phyloP scores from a whole-genome alignment of 441 rosid species.

The Manihot esculenta region DNA sequence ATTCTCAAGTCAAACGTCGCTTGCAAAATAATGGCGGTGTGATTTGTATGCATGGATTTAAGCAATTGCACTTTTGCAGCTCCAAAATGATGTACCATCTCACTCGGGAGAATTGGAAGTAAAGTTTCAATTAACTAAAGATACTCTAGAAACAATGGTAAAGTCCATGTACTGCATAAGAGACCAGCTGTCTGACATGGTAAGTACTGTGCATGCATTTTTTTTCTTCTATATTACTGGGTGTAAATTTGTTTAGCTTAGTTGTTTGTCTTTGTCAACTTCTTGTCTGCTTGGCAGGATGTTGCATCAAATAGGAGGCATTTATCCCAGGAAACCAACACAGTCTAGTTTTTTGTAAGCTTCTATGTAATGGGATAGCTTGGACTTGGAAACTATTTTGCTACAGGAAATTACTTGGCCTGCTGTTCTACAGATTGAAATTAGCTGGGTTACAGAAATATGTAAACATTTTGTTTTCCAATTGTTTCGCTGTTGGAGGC shows the following conservation, averaged over 20 bases:
- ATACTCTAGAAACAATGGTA: constrained; percentile 42
- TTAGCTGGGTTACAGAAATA: background rate
- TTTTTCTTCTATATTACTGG: background rate
- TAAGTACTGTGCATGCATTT: constrained; percentile 24
- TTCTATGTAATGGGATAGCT: background rate
- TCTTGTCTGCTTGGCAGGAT: constrained; percentile 30
- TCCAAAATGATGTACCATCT: constrained; percentile 44
- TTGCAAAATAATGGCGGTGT: background rate
- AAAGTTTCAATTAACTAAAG: constrained; percentile 47
- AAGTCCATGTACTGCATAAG: constrained; percentile 42
- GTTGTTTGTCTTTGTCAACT: constrained; percentile 4
- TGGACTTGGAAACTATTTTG: background rate
- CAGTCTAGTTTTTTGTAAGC: constrained; percentile 18
- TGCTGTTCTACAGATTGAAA: constrained; percentile 3
- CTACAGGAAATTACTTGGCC: background rate
- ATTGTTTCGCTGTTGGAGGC: background rate
- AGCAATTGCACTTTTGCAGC: constrained; percentile 27
- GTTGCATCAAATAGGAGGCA: constrained; percentile 28
- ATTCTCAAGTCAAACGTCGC: background rate
- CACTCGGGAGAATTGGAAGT: constrained; percentile 41
- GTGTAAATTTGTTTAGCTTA: constrained; percentile 8
- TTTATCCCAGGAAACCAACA: constrained; percentile 25
- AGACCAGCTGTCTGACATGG: constrained; percentile 47
- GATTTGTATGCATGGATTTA: background rate
- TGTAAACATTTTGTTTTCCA: background rate